Evolutionary conservation across 2,329 filamentous ascomycete species (phyloP), one percentile per base, ranked within the genome.

Genomic region (Ophiostoma piceae): DNA sequence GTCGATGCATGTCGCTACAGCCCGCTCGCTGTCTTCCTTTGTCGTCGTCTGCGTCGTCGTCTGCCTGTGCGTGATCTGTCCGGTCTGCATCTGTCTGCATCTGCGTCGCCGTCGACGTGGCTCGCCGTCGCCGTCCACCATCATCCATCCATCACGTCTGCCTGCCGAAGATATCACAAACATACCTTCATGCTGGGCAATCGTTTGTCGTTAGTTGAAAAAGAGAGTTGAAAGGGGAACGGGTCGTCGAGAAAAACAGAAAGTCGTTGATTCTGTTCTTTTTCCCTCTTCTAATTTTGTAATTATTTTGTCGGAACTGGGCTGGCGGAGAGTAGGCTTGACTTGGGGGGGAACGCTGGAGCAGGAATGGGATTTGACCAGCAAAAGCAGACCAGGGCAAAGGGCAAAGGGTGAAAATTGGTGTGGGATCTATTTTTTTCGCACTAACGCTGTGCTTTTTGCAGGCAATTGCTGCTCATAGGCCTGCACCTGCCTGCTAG

Each of bases 101-200:
- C 68, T 66, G 62, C 26, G 26, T 29, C 26, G 26, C 11, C 16
- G 43, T 47, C 43, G 19, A 12, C 11, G 14, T 14, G 39, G 12
- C 11, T 3, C 43, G 43, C 43, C 16, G 43, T 47, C 43, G n/a
- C 62, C 51, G 7, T 57, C 47, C 32, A n/a, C 19, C 69, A 29
- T 29, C 26, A 29, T 29, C 26, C 26, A 60, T 37, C 29, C 35
- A 41, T 43, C 35, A 35, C 29, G 68, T 68, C 57, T 29, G 57
- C n/a, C n/a, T 65, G 14, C 19, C 47, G 51, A 57, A 29, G 67
- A 60, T 62, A 54, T 32, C 41, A 51, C 22, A 47, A 71, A 73
- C 73, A 37, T 68, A 74, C 73, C 73, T 74, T 74, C 73, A 74
- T 74, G 69, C 57, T 74, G 72, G 70, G 71, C 68, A 60, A 69